These are phyloP conservation scores for Fonsecaea erecta DNA, from an alignment of 2,329 filamentous ascomycete species.

Conservation along the genomic window DNA sequence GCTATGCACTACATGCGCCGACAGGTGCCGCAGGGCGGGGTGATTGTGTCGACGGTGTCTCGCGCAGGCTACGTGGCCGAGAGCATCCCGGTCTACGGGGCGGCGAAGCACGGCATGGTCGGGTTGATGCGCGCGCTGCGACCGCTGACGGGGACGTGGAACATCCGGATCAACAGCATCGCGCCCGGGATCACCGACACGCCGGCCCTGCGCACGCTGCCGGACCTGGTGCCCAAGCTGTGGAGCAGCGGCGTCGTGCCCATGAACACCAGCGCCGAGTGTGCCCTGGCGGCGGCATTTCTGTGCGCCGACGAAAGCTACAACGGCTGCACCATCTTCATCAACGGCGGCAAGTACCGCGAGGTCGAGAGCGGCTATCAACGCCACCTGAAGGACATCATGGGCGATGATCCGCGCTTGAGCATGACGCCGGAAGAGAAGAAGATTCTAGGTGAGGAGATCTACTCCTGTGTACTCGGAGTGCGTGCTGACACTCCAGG, in stretches of 20 bases:
- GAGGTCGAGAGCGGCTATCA: background rate
- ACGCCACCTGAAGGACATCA: background rate
- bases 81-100: background rate
- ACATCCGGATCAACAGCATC: constrained; percentile 10
- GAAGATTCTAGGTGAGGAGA: background rate
- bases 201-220: background rate
- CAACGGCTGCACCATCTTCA: background rate
- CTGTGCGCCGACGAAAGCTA: background rate
- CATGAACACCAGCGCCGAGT: constrained; percentile 1
- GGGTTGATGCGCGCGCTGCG: background rate
- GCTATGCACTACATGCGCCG: background rate
- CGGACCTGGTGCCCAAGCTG: background rate
- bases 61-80: background rate
- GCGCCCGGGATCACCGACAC: background rate
- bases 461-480: background rate
- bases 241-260: background rate
- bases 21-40: background rate
- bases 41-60: background rate
- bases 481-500: background rate
- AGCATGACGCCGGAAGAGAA: background rate
- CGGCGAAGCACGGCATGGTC: background rate
- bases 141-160: background rate
- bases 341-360: background rate
- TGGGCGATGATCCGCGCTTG: background rate
- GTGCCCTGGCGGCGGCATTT: background rate